Conservation (phyloP, 257 asterid species). For the Nicotiana paniculata region DNA sequence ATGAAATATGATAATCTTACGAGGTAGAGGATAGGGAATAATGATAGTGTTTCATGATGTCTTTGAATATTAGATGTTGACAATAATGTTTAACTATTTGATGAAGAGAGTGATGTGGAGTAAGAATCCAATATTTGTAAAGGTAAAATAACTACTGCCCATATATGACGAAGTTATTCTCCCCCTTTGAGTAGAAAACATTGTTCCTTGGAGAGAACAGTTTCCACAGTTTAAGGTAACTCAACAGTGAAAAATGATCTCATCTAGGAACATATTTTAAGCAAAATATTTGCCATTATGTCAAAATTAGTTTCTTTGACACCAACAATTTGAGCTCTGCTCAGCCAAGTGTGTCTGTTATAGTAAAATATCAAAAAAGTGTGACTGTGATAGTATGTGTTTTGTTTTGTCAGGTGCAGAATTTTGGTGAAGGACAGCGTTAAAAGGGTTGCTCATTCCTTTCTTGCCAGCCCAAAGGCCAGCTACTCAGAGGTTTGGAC, state of each 20-base stretch:
- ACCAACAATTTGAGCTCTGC: not conserved
- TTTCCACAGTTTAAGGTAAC: not conserved
- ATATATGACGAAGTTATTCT: not conserved
- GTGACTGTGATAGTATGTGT: not conserved
- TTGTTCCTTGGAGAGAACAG: not conserved
- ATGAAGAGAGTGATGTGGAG: not conserved
- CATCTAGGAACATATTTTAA: not conserved
- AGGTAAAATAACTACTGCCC: not conserved
- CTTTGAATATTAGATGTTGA: not conserved
- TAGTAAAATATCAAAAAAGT: not conserved
- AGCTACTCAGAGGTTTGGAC: slow-evolving; percentile 22
- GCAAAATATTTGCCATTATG: not conserved
- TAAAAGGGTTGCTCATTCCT: slow-evolving; percentile 38
- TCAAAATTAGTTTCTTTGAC: not conserved
- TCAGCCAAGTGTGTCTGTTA: not conserved
- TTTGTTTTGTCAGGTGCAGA: slow-evolving; percentile 27
- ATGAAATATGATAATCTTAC: not conserved
- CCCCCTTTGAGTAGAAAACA: not conserved
- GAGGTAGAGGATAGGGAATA: not conserved
- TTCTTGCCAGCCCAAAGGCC: slow-evolving; percentile 29
- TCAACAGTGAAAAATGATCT: not conserved
- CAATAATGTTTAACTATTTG: not conserved
- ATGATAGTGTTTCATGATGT: not conserved
- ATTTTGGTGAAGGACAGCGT: slow-evolving; percentile 33
- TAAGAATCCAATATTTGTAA: not conserved